Percentiles rank a stretch among this genome's conserved stretches.
Conservation (phyloP, 352 stramenopile species). For the Ophiocytium majus region DNA sequence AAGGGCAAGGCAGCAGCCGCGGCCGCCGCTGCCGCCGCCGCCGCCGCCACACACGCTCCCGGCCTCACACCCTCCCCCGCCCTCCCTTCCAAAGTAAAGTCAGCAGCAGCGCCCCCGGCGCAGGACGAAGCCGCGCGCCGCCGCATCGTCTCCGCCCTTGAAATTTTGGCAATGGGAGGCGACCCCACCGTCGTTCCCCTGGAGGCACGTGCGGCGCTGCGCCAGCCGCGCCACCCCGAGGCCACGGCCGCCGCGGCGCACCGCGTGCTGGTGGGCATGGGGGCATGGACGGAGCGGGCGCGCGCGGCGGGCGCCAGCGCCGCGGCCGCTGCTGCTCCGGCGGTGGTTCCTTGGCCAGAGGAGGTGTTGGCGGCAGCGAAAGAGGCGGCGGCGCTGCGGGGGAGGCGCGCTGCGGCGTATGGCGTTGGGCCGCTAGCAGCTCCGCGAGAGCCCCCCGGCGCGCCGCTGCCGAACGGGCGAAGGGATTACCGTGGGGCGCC, state of each 20-base stretch:
- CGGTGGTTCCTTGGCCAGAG: conserved; percentile 32
- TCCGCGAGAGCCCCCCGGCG: background rate
- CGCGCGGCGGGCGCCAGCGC: background rate
- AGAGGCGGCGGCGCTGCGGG: conserved; percentile 23
- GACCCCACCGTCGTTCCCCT: background rate
- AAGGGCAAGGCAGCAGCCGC: background rate
- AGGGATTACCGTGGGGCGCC: conserved; percentile 37
- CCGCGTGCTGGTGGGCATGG: conserved; percentile 45
- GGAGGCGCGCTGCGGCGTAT: conserved; percentile 23
- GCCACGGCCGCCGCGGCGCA: conserved; percentile 35
- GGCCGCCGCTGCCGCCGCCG: background rate
- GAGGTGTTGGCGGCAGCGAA: conserved; percentile 31
- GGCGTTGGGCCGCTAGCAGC: background rate
- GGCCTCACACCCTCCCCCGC: background rate
- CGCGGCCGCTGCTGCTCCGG: background rate
- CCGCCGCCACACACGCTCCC: background rate
- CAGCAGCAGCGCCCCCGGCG: background rate
- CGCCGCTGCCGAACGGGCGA: conserved; percentile 4
- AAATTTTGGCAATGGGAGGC: conserved; percentile 19
- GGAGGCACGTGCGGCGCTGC: background rate
- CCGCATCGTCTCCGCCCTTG: conserved; percentile 23
- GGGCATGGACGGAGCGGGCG: conserved; percentile 34
- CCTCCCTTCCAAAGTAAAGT: background rate
- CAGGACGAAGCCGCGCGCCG: conserved; percentile 22
- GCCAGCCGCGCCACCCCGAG: conserved; percentile 13